These are phyloP conservation scores for Lentinula lateritia DNA, from an alignment of 768 basidiomycete species.

Conservation along the genomic window DNA sequence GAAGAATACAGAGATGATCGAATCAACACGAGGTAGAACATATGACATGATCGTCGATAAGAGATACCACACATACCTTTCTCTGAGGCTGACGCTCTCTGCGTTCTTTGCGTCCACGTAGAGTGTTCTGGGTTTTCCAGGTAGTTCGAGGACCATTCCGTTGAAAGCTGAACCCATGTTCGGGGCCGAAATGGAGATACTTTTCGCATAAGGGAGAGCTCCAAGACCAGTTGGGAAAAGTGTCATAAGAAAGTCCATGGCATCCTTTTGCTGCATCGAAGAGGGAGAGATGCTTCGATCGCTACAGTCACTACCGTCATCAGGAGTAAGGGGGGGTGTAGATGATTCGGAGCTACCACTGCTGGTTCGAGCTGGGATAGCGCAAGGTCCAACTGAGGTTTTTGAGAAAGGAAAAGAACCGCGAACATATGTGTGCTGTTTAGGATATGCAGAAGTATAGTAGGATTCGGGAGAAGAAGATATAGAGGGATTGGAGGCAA, in stretches of 20 bases:
- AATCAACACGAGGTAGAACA: conserved; percentile 4
- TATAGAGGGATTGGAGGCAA: conserved; percentile 38
- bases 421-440: conserved; percentile 6
- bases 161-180: conserved; percentile 67
- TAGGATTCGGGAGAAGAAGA: conserved; percentile 23
- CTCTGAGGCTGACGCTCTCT: conserved; percentile 70
- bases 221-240: conserved; percentile 72
- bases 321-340: conserved; percentile 80
- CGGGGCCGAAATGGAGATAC: conserved; percentile 67
- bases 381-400: conserved; percentile 31
- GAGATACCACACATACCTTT: conserved; percentile 49
- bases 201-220: conserved; percentile 67
- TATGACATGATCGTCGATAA: conserved; percentile 2
- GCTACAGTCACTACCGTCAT: conserved; percentile 44
- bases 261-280: conserved; percentile 41
- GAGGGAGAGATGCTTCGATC: conserved; percentile 30
- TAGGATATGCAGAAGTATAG: conserved; percentile 13
- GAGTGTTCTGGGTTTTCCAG: conserved; percentile 65
- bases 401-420: conserved; percentile 14
- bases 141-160: conserved; percentile 72
- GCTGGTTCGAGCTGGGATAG: conserved; percentile 31
- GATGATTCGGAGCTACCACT: conserved; percentile 36
- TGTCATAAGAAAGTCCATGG: conserved; percentile 72
- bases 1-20: conserved; percentile 2
- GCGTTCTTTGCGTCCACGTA: conserved; percentile 86